These are phyloP conservation scores for Hymenoscyphus fraxineus DNA, from an alignment of 2,329 filamentous ascomycete species.

Conservation along the genomic window DNA sequence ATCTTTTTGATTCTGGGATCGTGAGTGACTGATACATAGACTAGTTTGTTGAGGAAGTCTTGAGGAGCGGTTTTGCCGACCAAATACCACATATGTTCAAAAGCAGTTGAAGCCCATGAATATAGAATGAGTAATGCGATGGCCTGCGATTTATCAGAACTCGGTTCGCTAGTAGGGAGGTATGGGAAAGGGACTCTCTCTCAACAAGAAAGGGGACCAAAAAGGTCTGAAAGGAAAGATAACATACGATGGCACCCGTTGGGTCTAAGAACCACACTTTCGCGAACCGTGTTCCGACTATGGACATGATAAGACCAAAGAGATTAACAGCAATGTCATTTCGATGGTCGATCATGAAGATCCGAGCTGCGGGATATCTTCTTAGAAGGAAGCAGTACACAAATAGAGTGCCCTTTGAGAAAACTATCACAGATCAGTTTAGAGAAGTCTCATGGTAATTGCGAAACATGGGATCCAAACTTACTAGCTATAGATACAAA, in stretches of 20 bases:
- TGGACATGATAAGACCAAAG: slow-evolving; percentile 83
- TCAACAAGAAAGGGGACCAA: no score
- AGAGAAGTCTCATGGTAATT: neutral
- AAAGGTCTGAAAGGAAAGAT: no score
- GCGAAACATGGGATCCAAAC: slow-evolving; percentile 23
- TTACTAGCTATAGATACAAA: slow-evolving; percentile 53
- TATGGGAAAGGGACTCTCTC: no score
- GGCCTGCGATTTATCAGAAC: slow-evolving; percentile 58
- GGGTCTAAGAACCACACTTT: slow-evolving; percentile 79
- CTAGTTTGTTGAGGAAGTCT: slow-evolving; percentile 77
- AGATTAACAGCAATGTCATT: slow-evolving; percentile 88
- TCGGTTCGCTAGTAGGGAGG: slow-evolving; percentile 30
- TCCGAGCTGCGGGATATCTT: slow-evolving; percentile 51
- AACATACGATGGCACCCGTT: slow-evolving; percentile 59
- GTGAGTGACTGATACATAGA: slow-evolving; percentile 93
- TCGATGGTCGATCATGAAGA: slow-evolving; percentile 44
- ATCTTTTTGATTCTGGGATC: slow-evolving; percentile 83
- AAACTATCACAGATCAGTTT: slow-evolving; percentile 36
- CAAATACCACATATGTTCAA: slow-evolving; percentile 75
- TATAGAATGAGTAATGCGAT: slow-evolving; percentile 76
- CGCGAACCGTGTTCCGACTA: slow-evolving; percentile 64
- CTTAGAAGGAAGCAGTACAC: slow-evolving; percentile 51
- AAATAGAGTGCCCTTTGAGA: slow-evolving; percentile 50
- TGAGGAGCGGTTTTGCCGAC: slow-evolving; percentile 75
- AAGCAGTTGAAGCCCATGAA: slow-evolving; percentile 72